A percentile compares a stretch with the other conserved stretches of the same genome.
phyloP scores from a whole-genome alignment of 2,329 filamentous ascomycete species.

The Blumeriella jaapii region DNA sequence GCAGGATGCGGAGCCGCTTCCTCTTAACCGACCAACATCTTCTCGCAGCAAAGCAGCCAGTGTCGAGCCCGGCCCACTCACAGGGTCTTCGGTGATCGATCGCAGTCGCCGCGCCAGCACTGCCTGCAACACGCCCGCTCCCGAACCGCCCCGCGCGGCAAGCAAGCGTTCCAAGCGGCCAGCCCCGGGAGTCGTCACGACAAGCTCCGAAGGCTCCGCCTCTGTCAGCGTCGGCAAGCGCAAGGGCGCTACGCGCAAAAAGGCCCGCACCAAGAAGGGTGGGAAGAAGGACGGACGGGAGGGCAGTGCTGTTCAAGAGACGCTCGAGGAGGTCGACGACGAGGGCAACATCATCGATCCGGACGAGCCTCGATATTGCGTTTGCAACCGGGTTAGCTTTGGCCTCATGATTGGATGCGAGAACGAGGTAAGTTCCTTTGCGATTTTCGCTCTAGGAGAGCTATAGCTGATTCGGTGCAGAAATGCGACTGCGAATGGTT shows the following conservation, averaged over 20 bases:
- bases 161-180: slow-evolving; percentile 55
- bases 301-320: slow-evolving; percentile 35
- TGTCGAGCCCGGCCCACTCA: slow-evolving; percentile 16
- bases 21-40: slow-evolving; percentile 23
- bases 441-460: not conserved
- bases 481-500: slow-evolving; percentile 79
- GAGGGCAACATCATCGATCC: slow-evolving; percentile 62
- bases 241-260: slow-evolving; percentile 58
- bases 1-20: slow-evolving; percentile 14
- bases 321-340: slow-evolving; percentile 50
- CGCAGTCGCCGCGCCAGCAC: slow-evolving; percentile 28
- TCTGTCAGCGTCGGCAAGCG: slow-evolving; percentile 59
- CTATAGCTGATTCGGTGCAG: slow-evolving; percentile 11
- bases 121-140: slow-evolving; percentile 31
- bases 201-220: slow-evolving; percentile 33
- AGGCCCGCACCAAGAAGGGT: slow-evolving; percentile 38
- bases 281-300: slow-evolving; percentile 29
- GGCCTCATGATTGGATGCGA: slow-evolving; percentile 79
- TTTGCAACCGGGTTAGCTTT: slow-evolving; percentile 70
- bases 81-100: slow-evolving; percentile 18
- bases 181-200: slow-evolving; percentile 57
- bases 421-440: slow-evolving; percentile 48
- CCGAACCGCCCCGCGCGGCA: slow-evolving; percentile 33
- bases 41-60: slow-evolving; percentile 26
- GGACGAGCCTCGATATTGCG: slow-evolving; percentile 64